A percentile compares a stretch with the other conserved stretches of the same genome.
phyloP scores from a whole-genome alignment of 495 filamentous ascomycete genomes.

The Penicillium ucsense region DNA sequence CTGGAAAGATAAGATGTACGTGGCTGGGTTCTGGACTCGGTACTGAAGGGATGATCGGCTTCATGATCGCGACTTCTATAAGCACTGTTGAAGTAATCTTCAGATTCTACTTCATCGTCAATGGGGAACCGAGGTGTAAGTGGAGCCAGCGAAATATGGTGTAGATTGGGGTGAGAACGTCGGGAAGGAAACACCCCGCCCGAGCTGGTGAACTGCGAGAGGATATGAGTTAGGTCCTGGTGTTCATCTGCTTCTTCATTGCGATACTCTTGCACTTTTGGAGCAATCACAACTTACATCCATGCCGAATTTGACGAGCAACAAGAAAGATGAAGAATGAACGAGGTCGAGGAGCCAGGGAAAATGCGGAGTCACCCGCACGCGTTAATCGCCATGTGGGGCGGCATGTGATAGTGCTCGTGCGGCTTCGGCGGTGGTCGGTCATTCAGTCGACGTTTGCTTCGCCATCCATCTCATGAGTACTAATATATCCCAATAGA shows the following conservation, averaged over 20 bases:
- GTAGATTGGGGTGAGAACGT: constrained; percentile 38
- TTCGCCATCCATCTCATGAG: no score
- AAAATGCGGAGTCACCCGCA: constrained; percentile 22
- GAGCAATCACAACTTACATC: constrained; percentile 6
- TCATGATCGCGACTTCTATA: neutral
- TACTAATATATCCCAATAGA: no score
- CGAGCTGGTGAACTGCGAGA: constrained; percentile 11
- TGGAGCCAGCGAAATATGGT: constrained; percentile 49
- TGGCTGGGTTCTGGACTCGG: constrained; percentile 10
- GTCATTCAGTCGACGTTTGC: no score
- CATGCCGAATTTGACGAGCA: constrained; percentile 8
- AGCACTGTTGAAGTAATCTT: constrained; percentile 27
- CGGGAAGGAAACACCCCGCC: constrained; percentile 26
- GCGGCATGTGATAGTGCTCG: constrained; percentile 16
- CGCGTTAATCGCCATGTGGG: neutral
- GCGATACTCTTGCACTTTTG: no score
- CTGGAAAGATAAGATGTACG: constrained; percentile 35
- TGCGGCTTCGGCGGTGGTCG: constrained; percentile 1
- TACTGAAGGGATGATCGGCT: neutral
- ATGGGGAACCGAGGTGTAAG: constrained; percentile 57
- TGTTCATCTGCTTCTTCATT: neutral
- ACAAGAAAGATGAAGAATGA: constrained; percentile 2
- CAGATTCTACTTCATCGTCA: constrained; percentile 27
- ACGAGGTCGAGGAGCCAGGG: neutral
- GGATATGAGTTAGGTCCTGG: neutral